These are phyloP conservation scores for Williopsis jadinii DNA, from an alignment of 1,139 yeast genomes.

Conservation along the genomic window DNA sequence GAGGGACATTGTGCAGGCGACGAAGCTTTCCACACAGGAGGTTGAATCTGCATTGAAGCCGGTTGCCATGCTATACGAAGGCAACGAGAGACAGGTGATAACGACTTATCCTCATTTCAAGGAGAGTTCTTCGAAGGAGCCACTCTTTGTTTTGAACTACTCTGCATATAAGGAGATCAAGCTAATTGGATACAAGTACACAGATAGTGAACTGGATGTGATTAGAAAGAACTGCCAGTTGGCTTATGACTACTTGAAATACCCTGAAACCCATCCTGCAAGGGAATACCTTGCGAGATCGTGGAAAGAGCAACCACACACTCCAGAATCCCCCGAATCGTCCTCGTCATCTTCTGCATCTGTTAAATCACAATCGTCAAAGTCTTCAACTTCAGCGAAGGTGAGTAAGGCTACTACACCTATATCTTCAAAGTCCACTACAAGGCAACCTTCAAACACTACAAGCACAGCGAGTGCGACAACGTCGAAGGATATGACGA, in stretches of 20 bases:
- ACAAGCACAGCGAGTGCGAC: no score
- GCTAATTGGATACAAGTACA: constrained; percentile 8
- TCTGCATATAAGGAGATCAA: constrained; percentile 13
- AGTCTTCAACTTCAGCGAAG: no score
- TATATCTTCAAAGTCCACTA: background rate
- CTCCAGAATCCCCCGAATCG: background rate
- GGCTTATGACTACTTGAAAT: constrained; percentile 15
- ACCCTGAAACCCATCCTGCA: constrained; percentile 13
- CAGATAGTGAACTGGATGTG: constrained; percentile 4
- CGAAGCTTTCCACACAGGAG: constrained; percentile 8
- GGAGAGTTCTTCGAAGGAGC: background rate
- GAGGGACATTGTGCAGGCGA: constrained; percentile 6
- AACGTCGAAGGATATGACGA: background rate
- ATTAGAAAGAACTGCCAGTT: constrained; percentile 10
- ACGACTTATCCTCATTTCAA: constrained; percentile 6
- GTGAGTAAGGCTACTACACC: background rate
- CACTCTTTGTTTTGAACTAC: constrained; percentile 11
- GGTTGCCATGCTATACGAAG: constrained; percentile 9
- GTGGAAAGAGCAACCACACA: background rate
- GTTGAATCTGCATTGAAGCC: constrained; percentile 6
- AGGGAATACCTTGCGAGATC: constrained; percentile 3
- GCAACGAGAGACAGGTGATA: constrained; percentile 1
- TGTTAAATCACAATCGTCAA: no score
- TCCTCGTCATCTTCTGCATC: background rate
- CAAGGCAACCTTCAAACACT: background rate